Evolutionary conservation across 23 red algal genomes (phyloP).

Genomic region (Chondrus crispus): DNA sequence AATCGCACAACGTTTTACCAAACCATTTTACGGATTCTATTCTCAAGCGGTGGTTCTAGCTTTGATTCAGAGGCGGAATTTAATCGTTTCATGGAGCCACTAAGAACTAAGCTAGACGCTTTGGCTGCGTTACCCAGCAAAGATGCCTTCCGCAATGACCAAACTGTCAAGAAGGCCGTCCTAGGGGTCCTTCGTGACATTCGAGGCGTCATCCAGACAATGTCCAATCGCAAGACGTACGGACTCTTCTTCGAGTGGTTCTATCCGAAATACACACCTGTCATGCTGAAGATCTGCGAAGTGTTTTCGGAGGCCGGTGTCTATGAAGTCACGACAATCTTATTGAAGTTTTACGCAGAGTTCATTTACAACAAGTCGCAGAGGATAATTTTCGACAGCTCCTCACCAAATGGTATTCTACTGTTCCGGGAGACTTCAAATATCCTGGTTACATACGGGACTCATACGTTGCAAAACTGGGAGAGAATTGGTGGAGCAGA

Average conservation of each 20-base stretch:
- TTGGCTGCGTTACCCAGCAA: constrained; percentile 60
- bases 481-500: constrained; percentile 50
- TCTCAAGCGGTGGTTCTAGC: constrained; percentile 43
- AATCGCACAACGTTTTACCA: constrained; percentile 78
- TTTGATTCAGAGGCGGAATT: constrained; percentile 71
- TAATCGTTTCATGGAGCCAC: constrained; percentile 74
- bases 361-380: constrained; percentile 75
- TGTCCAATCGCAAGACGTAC: constrained; percentile 55
- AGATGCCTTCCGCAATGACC: constrained; percentile 53
- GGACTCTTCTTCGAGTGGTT: constrained; percentile 69
- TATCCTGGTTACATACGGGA: constrained; percentile 68
- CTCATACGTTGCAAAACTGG: constrained; percentile 53
- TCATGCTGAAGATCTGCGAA: constrained; percentile 55
- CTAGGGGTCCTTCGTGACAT: constrained; percentile 81
- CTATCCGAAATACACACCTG: constrained; percentile 64
- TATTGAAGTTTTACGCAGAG: constrained; percentile 77
- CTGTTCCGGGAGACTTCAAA: constrained; percentile 85
- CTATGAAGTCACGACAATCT: constrained; percentile 37
- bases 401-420: constrained; percentile 75
- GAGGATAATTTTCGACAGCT: constrained; percentile 78
- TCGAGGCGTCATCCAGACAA: constrained; percentile 49
- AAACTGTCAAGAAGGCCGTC: constrained; percentile 37
- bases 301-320: constrained; percentile 76
- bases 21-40: constrained; percentile 65
- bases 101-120: constrained; percentile 29